Evolutionary conservation across 345 rosid genomes (phyloP), one percentile per base, ranked within the genome.

Genomic region (Salix caprea): DNA sequence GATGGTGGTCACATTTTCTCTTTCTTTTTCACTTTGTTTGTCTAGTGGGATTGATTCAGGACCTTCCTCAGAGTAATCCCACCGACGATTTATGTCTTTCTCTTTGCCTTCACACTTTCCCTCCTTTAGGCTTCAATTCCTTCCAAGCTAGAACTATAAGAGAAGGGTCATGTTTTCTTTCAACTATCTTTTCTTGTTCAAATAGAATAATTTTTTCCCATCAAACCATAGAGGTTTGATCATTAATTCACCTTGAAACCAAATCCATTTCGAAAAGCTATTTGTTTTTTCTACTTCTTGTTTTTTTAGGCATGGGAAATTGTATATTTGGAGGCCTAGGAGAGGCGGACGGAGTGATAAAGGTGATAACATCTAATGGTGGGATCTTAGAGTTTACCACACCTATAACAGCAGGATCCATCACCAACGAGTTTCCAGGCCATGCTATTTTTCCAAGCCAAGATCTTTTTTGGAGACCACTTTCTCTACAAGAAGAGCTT

Each of bases 251-350:
- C 13, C 62, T 56, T 28, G 15, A 24, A 64, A 64, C 61, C 3
- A 8, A 54, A 56, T 21, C 61, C 61, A 21, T 56, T 1, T 24
- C 30, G 37, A 28, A 28, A 64, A 10, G 7, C 64, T 10, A 11
- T 11, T 10, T 56, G 5, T 23, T 54, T 19, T 21, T 54, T 23
- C 64, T 23, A 9, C 28, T 23, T 40, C 12, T 58, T 58, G 28
- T 23, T 10, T 24, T 24, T 58, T 23, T n/a, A 56, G 30, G 46
- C 14, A 91, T 94, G 98, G 95, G 97, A 14, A 92, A 92, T 79
- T 92, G 98, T 82, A 75, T 94, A 60, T 85, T 92, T 62, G 97
- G 95, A 82, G 97, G 90, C 69, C 73, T 85, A 6, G 92, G 91
- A 56, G 87, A 78, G 21, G 77, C 66, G 18, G 82, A 78, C 26